Evolutionary conservation across 768 basidiomycete species (phyloP), one percentile per base, ranked within the genome.

Genomic region (Rhizopogon sp.): DNA sequence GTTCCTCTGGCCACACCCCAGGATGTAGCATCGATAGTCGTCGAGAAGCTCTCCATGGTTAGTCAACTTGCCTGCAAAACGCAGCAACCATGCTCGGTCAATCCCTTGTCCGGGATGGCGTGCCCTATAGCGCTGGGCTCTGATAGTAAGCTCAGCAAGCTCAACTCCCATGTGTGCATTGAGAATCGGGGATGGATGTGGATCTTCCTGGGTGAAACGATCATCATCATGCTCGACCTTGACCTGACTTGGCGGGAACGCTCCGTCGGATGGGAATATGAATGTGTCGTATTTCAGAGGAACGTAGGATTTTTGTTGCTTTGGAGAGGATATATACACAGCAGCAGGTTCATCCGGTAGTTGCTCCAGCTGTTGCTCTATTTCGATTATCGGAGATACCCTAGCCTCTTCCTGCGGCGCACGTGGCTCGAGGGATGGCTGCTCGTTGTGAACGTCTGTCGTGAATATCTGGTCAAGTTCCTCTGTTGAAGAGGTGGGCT

Each of bases 11-110:
- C 72, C 67, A 65, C 87, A 89, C 7, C 83, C 87, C 20, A 73
- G 60, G 41, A 89, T 71, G 61, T 89, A 89, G 61, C 87, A 89
- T 39, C 87, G 76, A 60, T 80, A 88, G 41, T 87, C 80, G 9
- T 76, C 72, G 17, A 84, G 64, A 10, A 79, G 73, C 61, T 83
- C 79, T 6, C 87, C 87, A 37, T 73, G 72, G 16, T 70, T 66
- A 7, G 85, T 80, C 37, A 89, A 69, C 59, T 82, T 83, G 31
- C 87, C 87, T 14, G 84, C 85, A 64, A 86, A 89, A 29, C 77
- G 78, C 43, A 82, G 75, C 47, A 89, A 68, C 84, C 86, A 89
- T 13, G 69, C 68, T 63, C 82, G 82, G 64, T 86, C 83, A 55
- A 87, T 79, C n/a, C 80, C 80, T 46, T 71, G 65, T 22, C 78